Evolutionary conservation across 2,329 filamentous ascomycete species (phyloP), one percentile per base, ranked within the genome.

Genomic region (Aspergillus intermedius): DNA sequence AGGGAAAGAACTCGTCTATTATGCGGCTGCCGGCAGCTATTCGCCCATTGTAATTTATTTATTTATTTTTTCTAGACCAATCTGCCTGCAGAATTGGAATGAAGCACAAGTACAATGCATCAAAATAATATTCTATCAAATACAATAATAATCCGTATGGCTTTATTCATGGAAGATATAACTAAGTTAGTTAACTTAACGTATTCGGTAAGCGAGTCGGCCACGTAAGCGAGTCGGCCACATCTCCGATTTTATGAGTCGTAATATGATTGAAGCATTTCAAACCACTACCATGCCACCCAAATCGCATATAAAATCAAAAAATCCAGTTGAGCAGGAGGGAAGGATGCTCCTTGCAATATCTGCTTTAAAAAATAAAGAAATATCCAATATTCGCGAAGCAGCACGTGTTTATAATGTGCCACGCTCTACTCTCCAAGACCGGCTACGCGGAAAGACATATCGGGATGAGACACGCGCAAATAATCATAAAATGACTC

Each of bases 141-240:
- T 19, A 19, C 17, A 19, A 19, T 19, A 19, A 19, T 19, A 19
- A 19, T 19, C 17, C 17, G 17, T 19, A 19, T 2, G 17, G 17
- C 17, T 19, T 2, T 19, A 19, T 19, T 19, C 3, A 19, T 19
- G 17, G 17, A 19, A 19, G 17, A 19, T 19, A 19, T 19, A 19
- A n/a, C n/a, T n/a, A n/a, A n/a, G n/a, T n/a, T n/a, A n/a, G n/a
- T n/a, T n/a, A n/a, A n/a, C n/a, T n/a, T n/a, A n/a, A n/a, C n/a
- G n/a, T n/a, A n/a, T n/a, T n/a, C n/a, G n/a, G n/a, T n/a, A n/a
- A n/a, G n/a, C n/a, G n/a, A n/a, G n/a, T n/a, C n/a, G n/a, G n/a
- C n/a, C n/a, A n/a, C n/a, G 39, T 41, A 41, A 41, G 39, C 39
- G 39, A 41, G 39, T 41, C 39, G 39, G 15, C 15, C 39, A 41